Base-by-base conservation (phyloP, 129 eudicot genomes). In the Lonicera japonica region DNA sequence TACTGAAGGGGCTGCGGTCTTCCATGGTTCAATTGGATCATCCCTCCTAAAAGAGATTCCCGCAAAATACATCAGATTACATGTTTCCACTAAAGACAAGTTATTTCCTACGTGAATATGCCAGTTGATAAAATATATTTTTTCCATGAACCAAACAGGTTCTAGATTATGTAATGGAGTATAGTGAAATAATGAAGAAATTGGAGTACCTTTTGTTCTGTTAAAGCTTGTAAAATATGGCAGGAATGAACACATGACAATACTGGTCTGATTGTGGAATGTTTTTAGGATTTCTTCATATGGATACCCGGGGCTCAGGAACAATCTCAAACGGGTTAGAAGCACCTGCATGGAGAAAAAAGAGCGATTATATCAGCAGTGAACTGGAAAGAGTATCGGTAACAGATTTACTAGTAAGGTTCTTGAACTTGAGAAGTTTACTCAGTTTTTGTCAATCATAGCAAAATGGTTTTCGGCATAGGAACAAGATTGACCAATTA, bases 241-340 rank as follows among this genome's bases (percentile, higher is more conserved):
- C 52, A 88, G 82, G 76, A 68, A 88, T 0, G 94, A 88, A 71
- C 96, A 88, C 96, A 88, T 82, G 60, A 82, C 60, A 67, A 82
- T 74, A 76, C 85, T 75, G 4, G 94, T 85, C 77, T 88, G 94
- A 55, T 88, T 84, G 76, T 88, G 96, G 62, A 88, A 88, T 13
- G 96, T 85, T 52, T 74, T 82, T 69, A 88, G 55, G 17, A 81
- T 86, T 53, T 85, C 90, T 75, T 82, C 95, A 47, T 91, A 91
- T 5, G 97, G 97, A 70, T 84, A 91, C 15, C 97, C 97, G 21
- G 97, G 97, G 79, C 94, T 84, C 58, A 91, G 20, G 77, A 91
- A 91, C 68, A 91, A 73, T 80, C 97, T 77, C 80, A 91, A 58
- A 46, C 97, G 95, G 63, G 86, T 91, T 24, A 91, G 72, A 55